Evolutionary conservation across 2,329 filamentous ascomycete species (phyloP).

Genomic region (Periconia macrospinosa): DNA sequence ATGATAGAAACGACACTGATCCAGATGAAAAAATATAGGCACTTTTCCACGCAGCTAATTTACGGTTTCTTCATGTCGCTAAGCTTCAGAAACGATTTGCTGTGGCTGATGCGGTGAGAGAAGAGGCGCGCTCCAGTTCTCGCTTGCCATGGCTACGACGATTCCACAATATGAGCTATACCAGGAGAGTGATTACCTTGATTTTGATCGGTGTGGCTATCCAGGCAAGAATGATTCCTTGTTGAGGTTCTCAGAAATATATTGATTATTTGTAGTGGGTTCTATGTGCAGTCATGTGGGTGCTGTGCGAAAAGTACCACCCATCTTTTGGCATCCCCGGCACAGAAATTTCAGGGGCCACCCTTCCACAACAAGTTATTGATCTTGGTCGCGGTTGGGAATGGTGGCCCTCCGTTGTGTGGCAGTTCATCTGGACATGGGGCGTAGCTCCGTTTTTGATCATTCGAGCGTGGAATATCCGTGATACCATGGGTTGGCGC

Average conservation of each 20-base stretch:
- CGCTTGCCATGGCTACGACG: too few relatives aligned
- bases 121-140: background rate
- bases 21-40: too few relatives aligned
- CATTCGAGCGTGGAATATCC: constrained; percentile 15
- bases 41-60: constrained; percentile 19
- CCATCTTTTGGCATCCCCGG: constrained; percentile 16
- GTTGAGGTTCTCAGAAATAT: too few relatives aligned
- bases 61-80: constrained; percentile 17
- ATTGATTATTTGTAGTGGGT: too few relatives aligned
- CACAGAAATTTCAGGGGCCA: constrained; percentile 14
- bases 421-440: constrained; percentile 25
- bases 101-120: background rate
- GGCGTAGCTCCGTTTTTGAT: constrained; percentile 19
- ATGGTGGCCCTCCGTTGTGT: constrained; percentile 21
- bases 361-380: constrained; percentile 16
- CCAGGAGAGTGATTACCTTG: background rate
- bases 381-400: constrained; percentile 21
- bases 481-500: constrained; percentile 20
- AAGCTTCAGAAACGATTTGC: constrained; percentile 16
- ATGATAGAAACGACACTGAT: too few relatives aligned
- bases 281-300: constrained; percentile 13
- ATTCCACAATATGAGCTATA: too few relatives aligned
- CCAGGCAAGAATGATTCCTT: too few relatives aligned
- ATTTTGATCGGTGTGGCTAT: constrained; percentile 4
- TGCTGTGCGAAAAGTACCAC: constrained; percentile 18